Base-by-base conservation (phyloP, 2,329 filamentous ascomycete genomes). In the Leptographium lundbergii region DNA sequence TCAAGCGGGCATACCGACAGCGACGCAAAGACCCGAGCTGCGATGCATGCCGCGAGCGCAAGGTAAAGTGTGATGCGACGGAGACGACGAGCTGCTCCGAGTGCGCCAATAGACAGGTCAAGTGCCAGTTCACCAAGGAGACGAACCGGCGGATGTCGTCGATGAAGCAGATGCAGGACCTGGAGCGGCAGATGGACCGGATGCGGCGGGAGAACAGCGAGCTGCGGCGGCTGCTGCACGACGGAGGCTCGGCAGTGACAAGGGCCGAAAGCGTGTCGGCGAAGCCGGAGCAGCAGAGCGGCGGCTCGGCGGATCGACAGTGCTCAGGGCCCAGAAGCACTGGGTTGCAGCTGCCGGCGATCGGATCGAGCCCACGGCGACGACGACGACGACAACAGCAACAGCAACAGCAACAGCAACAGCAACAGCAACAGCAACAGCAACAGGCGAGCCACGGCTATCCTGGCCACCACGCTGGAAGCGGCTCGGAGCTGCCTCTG, bases 81-180 rank as follows among this genome's bases (percentile, higher is more conserved):
- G 94, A 97, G 70, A 96, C 89, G 22, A 86, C 89, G 13, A 96
- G 92, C 73, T 99, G 94, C 71, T 96, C 94, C 1, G 94, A 99
- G 73, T 99, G 94, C 74, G 94, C 90, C 5, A 96, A 91, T 70
- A 86, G 94, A 64, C 95, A 92, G 69, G 92, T 97, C 64, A 95
- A 95, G 71, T 99, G 94, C 69, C 92, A 97, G 69, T 99, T 99
- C 70, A 99, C 94, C 56, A 99, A 99, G 74, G 94, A 99, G 73
- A 99, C 94, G 14, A 99, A 99, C 71, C 82, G 94, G 61, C 85
- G 94, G 62, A 99, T 99, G 94, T 97, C 94, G 22, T 97, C 92
- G 1, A 97, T 97, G 74, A 99, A 97, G 81, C 94, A 96, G 76
- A 89, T 97, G 14, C 94, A 97, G 73, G 94, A 99, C 70, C 78